Evolutionary conservation across 164 flowering plant genomes (phyloP), one percentile per base, ranked within the genome.

Genomic region (Magnolia officinalis): DNA sequence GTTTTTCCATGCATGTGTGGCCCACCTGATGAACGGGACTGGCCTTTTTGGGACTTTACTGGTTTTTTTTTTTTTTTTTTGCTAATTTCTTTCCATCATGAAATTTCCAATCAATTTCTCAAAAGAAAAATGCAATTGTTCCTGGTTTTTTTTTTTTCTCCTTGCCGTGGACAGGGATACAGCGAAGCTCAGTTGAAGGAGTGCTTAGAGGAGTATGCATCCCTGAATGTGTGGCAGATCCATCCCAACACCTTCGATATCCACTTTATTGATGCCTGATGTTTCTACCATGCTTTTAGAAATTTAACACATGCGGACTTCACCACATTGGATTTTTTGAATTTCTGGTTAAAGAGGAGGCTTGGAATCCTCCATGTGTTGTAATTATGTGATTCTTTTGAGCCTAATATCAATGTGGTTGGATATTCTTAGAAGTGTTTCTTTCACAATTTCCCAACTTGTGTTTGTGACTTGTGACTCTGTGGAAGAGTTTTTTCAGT

Each of bases 181-280:
- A 96, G 94, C 58, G 99, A 96, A 85, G 99, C 99, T 67, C 99
- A 96, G 81, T 75, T 96, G 85, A 94, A 96, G 82, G 97, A 96
- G 85, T 96, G 98, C 82, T 83, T 96, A 73, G 99, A 96, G 84
- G 98, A 96, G 84, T 96, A 96, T 79, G 99, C 98, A 82, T 88
- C 98, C 29, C 76, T 94, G 63, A 94, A 96, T 78, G 98, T 96
- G 75, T 96, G 98, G 99, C 98, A 94, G 82, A 96, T 96, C 70
- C 92, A 91, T 84, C 98, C 98, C 16, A 86, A 87, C 83, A 90
- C 97, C 49, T 96, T 96, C 69, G 97, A 94, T 75, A 91, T 96
- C 76, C 90, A 91, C 59, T 96, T 94, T 75, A 96, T 96, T 52
- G 97, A 95, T 80, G 93, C 90, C 9, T 93, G 84, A 91, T 66